A percentile compares a stretch with the other conserved stretches of the same genome.
Conservation (phyloP, 2,329 filamentous ascomycete species). For the Dactylellina drechsleri region DNA sequence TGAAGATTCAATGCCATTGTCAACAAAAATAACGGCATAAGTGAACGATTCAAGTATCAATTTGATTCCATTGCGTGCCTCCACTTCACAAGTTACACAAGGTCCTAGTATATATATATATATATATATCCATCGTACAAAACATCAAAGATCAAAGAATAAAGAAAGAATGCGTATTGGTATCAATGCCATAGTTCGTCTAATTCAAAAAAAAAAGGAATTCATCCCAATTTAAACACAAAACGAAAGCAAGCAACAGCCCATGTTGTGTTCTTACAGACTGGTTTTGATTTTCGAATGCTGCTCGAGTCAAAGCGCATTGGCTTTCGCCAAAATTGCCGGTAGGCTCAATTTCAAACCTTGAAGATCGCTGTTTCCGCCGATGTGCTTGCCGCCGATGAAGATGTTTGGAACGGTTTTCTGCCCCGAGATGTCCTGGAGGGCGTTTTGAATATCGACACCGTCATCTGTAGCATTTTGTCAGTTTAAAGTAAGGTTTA, state of each 20-base stretch:
- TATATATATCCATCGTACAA: no score
- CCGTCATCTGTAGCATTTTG: conserved; percentile 75
- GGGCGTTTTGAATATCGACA: conserved; percentile 80
- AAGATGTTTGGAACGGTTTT: conserved; percentile 95
- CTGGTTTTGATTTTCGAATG: neutral
- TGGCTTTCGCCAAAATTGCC: conserved; percentile 71
- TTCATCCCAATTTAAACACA: neutral
- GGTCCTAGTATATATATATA: no score
- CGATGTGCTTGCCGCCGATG: conserved; percentile 90
- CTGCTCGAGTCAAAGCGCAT: conserved; percentile 66
- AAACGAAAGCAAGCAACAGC: neutral
- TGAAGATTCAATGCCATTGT: no score
- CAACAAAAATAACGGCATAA: no score
- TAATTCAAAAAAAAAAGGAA: neutral
- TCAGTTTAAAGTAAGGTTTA: neutral
- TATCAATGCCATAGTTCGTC: no score
- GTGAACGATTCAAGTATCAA: no score
- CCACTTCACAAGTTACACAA: no score
- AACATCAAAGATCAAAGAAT: neutral
- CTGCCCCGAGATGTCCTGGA: conserved; percentile 82
- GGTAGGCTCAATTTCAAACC: conserved; percentile 72
- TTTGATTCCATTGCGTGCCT: no score
- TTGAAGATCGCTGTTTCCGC: conserved; percentile 91
- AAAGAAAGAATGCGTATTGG: neutral
- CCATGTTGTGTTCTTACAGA: neutral